Evolutionary conservation across 2,329 filamentous ascomycete genomes (phyloP).

Genomic region (Coleophoma eucalyptorum): DNA sequence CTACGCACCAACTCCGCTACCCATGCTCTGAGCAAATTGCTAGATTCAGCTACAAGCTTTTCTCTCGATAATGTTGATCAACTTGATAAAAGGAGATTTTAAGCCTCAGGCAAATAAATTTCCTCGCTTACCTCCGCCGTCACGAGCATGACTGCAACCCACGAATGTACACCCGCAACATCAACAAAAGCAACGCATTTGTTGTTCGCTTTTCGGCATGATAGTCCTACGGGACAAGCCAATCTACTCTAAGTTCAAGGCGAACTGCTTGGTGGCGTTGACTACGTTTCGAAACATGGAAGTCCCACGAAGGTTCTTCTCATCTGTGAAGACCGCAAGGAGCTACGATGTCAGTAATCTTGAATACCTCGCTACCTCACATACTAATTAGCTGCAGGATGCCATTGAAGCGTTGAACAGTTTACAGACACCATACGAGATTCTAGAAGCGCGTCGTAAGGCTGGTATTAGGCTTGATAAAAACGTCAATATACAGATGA

Average conservation of each 20-base stretch:
- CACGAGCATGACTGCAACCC: too few relatives aligned
- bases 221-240: not conserved
- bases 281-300: too few relatives aligned
- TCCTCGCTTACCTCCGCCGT: too few relatives aligned
- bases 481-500: slow-evolving; percentile 72
- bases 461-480: slow-evolving; percentile 69
- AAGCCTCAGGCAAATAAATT: too few relatives aligned
- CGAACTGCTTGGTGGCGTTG: not conserved
- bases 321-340: slow-evolving; percentile 4
- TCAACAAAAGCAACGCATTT: too few relatives aligned
- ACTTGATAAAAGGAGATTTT: too few relatives aligned
- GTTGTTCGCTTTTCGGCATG: too few relatives aligned
- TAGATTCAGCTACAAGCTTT: too few relatives aligned
- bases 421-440: slow-evolving; percentile 81
- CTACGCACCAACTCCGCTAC: too few relatives aligned
- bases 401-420: slow-evolving; percentile 84
- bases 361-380: not conserved
- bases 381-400: slow-evolving; percentile 53
- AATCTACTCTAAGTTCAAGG: not conserved
- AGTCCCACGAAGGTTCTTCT: not conserved
- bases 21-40: too few relatives aligned
- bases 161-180: too few relatives aligned
- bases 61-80: too few relatives aligned
- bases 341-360: slow-evolving; percentile 12
- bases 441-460: slow-evolving; percentile 74